phyloP scores from a whole-genome alignment of 495 filamentous ascomycete genomes.

The Xylaria bambusicola region DNA sequence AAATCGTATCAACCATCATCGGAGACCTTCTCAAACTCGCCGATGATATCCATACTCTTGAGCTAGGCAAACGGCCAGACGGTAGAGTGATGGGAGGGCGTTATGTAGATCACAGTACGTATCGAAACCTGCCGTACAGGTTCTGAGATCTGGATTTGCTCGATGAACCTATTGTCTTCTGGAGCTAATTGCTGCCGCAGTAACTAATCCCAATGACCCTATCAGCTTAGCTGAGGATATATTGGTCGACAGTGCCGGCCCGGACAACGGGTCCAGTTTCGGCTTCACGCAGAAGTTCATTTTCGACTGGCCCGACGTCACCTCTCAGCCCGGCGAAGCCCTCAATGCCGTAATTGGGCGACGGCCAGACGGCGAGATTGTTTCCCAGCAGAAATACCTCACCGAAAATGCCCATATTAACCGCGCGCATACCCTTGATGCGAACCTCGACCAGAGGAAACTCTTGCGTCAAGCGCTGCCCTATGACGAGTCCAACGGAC shows the following conservation, averaged over 20 bases:
- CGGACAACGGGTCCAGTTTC: slow-evolving; percentile 10
- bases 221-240: slow-evolving; percentile 22
- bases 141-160: too few relatives aligned
- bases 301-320: slow-evolving; percentile 19
- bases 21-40: slow-evolving; percentile 1
- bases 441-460: slow-evolving; percentile 19
- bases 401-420: slow-evolving; percentile 9
- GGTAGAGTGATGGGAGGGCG: slow-evolving; percentile 19
- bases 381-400: slow-evolving; percentile 17
- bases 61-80: slow-evolving; percentile 16
- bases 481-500: slow-evolving; percentile 4
- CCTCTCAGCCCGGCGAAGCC: slow-evolving; percentile 13
- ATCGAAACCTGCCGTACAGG: too few relatives aligned
- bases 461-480: slow-evolving; percentile 22
- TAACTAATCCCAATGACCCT: slow-evolving; percentile 23
- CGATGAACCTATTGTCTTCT: too few relatives aligned
- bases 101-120: slow-evolving; percentile 17
- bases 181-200: too few relatives aligned
- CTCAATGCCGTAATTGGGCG: slow-evolving; percentile 18
- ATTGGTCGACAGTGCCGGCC: neutral
- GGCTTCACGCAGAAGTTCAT: slow-evolving; percentile 18
- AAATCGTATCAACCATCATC: slow-evolving; percentile 9
- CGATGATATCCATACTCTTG: slow-evolving; percentile 5
- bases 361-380: slow-evolving; percentile 16
- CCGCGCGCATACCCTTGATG: slow-evolving; percentile 18